Percentiles rank a stretch among this genome's conserved stretches.
These are phyloP conservation scores for Botrytis fabae DNA, from an alignment of 2,329 filamentous ascomycete genomes.

Conservation along the genomic window DNA sequence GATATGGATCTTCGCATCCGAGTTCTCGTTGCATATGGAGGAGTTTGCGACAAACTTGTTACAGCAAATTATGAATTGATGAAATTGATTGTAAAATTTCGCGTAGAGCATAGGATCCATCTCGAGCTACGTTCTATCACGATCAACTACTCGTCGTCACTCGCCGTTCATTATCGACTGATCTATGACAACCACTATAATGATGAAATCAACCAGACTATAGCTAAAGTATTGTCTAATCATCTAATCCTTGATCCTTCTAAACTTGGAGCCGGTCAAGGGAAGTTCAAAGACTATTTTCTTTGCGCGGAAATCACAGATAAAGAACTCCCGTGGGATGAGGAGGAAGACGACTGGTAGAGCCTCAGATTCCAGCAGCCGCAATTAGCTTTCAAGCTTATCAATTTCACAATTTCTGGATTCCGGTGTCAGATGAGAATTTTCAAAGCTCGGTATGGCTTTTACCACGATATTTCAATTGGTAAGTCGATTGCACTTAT, in stretches of 20 bases:
- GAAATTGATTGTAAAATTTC: too few relatives aligned
- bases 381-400: background rate
- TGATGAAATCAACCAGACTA: too few relatives aligned
- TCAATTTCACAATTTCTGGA: background rate
- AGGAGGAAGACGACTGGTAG: background rate
- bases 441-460: background rate
- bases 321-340: background rate
- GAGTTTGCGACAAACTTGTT: background rate
- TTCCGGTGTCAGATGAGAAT: background rate
- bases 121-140: accelerated
- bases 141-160: accelerated
- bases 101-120: too few relatives aligned
- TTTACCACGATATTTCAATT: too few relatives aligned
- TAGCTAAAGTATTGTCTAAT: background rate
- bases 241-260: background rate
- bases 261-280: background rate
- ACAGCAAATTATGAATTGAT: background rate
- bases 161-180: accelerated
- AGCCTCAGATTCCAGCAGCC: background rate
- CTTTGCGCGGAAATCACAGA: background rate
- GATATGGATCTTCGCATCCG: background rate
- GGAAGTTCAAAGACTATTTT: background rate
- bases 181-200: background rate
- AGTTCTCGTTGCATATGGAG: background rate
- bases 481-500: background rate